Conservation (phyloP, 352 stramenopile genomes). For the Pythium insidiosum region DNA sequence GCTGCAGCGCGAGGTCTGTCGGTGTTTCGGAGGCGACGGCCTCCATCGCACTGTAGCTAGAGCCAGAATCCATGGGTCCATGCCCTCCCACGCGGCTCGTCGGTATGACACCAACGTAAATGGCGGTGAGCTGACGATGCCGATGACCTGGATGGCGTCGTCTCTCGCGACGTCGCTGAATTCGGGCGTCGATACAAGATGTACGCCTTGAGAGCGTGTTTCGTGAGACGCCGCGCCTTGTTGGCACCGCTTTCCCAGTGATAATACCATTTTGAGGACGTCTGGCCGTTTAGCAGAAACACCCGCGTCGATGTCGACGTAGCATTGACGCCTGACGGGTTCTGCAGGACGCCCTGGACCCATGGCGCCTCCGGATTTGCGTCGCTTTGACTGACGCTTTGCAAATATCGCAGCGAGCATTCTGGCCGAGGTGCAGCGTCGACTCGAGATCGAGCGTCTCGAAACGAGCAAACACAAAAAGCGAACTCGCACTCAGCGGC, state of each 20-base stretch:
- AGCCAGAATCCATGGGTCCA: conserved; percentile 1
- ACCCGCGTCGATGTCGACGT: conserved; percentile 7
- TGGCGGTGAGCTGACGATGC: conserved; percentile 23
- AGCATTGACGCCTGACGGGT: neutral
- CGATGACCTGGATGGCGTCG: conserved; percentile 18
- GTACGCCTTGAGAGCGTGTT: conserved; percentile 14
- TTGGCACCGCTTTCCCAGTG: conserved; percentile 20
- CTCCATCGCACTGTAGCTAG: conserved; percentile 15
- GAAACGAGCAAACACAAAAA: conserved; percentile 17
- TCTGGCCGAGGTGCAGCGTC: conserved; percentile 4
- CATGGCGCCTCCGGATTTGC: conserved; percentile 12
- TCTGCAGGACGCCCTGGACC: conserved; percentile 10
- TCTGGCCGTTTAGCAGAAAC: conserved; percentile 15
- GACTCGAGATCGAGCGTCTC: conserved; percentile 11
- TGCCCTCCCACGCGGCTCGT: conserved; percentile 9
- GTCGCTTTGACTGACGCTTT: conserved; percentile 13
- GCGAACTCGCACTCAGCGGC: conserved; percentile 1
- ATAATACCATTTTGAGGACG: conserved; percentile 17
- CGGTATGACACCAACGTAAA: conserved; percentile 41
- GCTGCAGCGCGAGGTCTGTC: neutral
- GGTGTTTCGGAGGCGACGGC: conserved; percentile 7
- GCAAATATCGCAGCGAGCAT: conserved; percentile 9
- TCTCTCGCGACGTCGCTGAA: neutral
- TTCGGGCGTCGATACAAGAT: conserved; percentile 7
- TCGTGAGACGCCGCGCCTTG: conserved; percentile 12